Evolutionary conservation across 768 basidiomycete genomes (phyloP).

Genomic region (Podaxis carcinomalis): DNA sequence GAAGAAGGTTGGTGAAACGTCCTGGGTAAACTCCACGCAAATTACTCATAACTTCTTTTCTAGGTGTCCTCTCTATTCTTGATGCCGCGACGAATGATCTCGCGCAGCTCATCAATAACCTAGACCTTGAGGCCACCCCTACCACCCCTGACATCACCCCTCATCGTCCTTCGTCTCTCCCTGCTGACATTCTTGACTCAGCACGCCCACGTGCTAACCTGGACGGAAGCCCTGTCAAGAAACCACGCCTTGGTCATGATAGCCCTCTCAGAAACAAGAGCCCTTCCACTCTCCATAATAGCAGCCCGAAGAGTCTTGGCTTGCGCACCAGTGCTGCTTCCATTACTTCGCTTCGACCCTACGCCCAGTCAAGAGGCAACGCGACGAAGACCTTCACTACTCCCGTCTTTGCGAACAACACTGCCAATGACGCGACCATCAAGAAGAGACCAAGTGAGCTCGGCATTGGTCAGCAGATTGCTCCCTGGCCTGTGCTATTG

Average conservation of each 20-base stretch:
- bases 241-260: constrained; percentile 19
- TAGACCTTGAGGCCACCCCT: constrained; percentile 81
- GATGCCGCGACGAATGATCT: constrained; percentile 80
- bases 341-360: constrained; percentile 27
- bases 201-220: background rate
- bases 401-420: constrained; percentile 3
- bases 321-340: constrained; percentile 33
- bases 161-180: constrained; percentile 30
- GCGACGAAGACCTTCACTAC: constrained; percentile 7
- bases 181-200: constrained; percentile 10
- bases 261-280: constrained; percentile 33
- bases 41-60: background rate
- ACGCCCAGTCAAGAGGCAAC: constrained; percentile 22
- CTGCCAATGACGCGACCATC: constrained; percentile 2
- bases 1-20: constrained; percentile 43
- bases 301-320: constrained; percentile 22
- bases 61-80: constrained; percentile 63
- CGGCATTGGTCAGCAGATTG: constrained; percentile 52
- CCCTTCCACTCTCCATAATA: background rate
- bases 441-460: constrained; percentile 10
- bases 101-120: constrained; percentile 69
- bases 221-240: constrained; percentile 35
- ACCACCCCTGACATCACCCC: constrained; percentile 45
- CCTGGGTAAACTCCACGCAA: background rate
- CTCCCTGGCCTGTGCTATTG: constrained; percentile 52